Percentiles rank a stretch among this genome's conserved stretches.
phyloP scores from a whole-genome alignment of 2,329 filamentous ascomycete species.

The Colletotrichum sidae region DNA sequence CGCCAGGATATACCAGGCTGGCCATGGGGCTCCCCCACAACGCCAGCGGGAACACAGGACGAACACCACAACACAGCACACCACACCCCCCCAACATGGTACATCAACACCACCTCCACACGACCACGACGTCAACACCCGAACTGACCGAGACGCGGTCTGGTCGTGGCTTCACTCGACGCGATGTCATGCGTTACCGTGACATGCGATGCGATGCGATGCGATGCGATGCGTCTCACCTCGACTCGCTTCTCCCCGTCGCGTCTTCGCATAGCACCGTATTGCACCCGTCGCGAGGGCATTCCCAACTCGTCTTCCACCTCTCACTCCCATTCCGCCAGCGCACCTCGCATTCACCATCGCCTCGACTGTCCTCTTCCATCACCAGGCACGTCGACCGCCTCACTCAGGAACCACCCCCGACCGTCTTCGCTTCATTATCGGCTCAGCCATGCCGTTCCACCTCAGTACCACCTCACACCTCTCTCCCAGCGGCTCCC shows the following conservation, averaged over 20 bases:
- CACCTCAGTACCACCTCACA: background rate
- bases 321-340: constrained; percentile 8
- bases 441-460: background rate
- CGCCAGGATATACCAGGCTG: too few relatives aligned
- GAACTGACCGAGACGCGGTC: constrained; percentile 6
- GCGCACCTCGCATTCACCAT: constrained; percentile 28
- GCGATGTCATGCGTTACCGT: constrained; percentile 36
- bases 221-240: background rate
- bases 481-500: constrained; percentile 18
- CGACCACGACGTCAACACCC: background rate
- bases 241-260: constrained; percentile 5
- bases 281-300: constrained; percentile 31
- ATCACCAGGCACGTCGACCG: background rate
- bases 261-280: constrained; percentile 23
- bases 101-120: constrained; percentile 27
- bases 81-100: too few relatives aligned
- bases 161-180: constrained; percentile 20
- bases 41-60: constrained; percentile 14
- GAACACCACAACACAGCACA: constrained; percentile 13
- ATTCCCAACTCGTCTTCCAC: constrained; percentile 32
- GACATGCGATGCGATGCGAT: constrained; percentile 25
- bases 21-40: constrained; percentile 14
- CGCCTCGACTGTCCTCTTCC: background rate
- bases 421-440: background rate
- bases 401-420: constrained; percentile 14